Percentiles rank a stretch among this genome's conserved stretches.
These are phyloP conservation scores for Naematelia aurantialba DNA, from an alignment of 768 basidiomycete species.

Conservation along the genomic window DNA sequence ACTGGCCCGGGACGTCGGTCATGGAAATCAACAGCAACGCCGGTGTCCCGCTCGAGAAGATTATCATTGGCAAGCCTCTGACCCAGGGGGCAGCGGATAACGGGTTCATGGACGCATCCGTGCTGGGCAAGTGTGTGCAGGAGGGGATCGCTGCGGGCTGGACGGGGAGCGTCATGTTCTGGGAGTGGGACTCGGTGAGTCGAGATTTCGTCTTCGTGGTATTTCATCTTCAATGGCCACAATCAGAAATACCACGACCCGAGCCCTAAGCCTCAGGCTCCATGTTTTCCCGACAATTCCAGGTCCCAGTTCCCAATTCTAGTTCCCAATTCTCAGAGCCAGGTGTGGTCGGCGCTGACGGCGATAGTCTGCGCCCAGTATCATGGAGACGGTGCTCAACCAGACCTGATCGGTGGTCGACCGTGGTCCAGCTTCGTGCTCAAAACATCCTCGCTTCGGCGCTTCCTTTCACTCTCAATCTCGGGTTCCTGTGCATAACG, in stretches of 20 bases:
- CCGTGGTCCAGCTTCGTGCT: neutral
- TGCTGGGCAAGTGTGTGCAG: constrained; percentile 60
- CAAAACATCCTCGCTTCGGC: neutral
- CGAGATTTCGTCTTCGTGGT: neutral
- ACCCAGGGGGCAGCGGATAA: constrained; percentile 57
- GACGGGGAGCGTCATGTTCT: constrained; percentile 54
- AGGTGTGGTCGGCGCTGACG: no score
- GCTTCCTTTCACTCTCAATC: neutral
- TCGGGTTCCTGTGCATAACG: neutral
- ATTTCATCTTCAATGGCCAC: no score
- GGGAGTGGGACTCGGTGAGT: constrained; percentile 45
- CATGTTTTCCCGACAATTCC: no score
- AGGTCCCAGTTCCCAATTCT: no score
- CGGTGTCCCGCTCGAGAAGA: constrained; percentile 61
- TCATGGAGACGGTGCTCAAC: constrained; percentile 30
- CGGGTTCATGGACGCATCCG: constrained; percentile 59
- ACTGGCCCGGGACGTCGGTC: constrained; percentile 63
- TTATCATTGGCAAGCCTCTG: constrained; percentile 74
- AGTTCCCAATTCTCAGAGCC: no score
- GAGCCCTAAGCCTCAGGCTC: no score
- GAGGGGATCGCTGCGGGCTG: constrained; percentile 65
- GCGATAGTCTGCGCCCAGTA: constrained; percentile 21
- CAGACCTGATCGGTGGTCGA: neutral
- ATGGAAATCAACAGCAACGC: constrained; percentile 60
- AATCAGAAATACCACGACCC: no score